Percentiles rank a stretch among this genome's conserved stretches.
Evolutionary conservation across 352 stramenopile genomes (phyloP).

Genomic region (Peronospora belbahrii): DNA sequence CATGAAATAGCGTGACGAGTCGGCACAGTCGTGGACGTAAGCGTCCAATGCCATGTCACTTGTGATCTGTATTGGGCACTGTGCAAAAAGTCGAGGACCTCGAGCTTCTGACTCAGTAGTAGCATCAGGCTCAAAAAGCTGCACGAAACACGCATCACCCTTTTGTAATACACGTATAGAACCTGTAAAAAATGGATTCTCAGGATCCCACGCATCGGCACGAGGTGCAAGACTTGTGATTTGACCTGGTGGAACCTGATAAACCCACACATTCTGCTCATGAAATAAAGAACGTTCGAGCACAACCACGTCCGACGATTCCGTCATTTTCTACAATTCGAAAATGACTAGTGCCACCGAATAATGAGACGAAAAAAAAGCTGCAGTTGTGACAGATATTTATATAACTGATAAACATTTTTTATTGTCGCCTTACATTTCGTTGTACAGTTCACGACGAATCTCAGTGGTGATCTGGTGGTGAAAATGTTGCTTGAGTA

Average conservation of each 20-base stretch:
- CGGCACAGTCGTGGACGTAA: constrained; percentile 81
- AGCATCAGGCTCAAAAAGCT: constrained; percentile 61
- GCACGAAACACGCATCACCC: constrained; percentile 63
- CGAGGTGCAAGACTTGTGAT: constrained; percentile 67
- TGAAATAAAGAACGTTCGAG: constrained; percentile 74
- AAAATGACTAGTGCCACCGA: constrained; percentile 3
- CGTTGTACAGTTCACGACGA: constrained; percentile 92
- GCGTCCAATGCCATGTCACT: constrained; percentile 51
- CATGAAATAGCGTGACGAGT: constrained; percentile 87
- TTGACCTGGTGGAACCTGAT: constrained; percentile 63
- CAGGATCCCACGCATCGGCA: constrained; percentile 73
- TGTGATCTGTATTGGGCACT: constrained; percentile 70
- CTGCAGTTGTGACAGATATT: constrained; percentile 6
- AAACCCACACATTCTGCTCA: constrained; percentile 77
- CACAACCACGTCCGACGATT: constrained; percentile 25
- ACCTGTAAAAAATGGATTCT: constrained; percentile 76
- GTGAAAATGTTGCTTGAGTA: constrained; percentile 89
- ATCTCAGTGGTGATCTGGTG: constrained; percentile 98
- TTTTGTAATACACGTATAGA: constrained; percentile 59
- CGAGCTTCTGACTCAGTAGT: constrained; percentile 3
- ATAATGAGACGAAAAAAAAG: background rate
- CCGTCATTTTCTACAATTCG: constrained; percentile 4
- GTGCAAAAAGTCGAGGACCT: constrained; percentile 56
- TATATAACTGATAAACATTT: constrained; percentile 12
- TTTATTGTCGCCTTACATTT: constrained; percentile 26